Evolutionary conservation across 225 moss, liverwort and hornwort species (phyloP).

Genomic region (Thuidium tamariscinum): DNA sequence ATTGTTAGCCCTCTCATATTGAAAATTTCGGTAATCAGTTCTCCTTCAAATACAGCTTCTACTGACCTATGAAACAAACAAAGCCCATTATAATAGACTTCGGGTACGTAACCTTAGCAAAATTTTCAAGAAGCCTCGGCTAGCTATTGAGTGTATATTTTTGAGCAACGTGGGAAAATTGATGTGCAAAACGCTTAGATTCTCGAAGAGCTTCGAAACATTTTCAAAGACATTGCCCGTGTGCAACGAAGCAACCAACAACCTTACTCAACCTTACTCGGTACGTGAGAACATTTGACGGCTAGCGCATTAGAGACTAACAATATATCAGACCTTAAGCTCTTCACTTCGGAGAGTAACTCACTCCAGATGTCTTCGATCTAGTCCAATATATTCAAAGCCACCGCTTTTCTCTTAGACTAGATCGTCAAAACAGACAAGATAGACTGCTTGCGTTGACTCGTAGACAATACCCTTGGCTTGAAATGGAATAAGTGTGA

Average conservation of each 20-base stretch:
- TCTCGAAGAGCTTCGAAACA: no score
- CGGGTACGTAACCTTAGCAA: neutral
- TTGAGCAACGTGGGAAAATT: neutral
- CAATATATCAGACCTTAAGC: neutral
- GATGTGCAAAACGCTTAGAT: neutral
- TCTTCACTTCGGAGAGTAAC: neutral
- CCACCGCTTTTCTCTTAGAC: neutral
- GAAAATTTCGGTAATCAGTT: neutral
- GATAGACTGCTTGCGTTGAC: conserved; percentile 9
- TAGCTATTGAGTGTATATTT: neutral
- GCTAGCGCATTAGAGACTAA: neutral
- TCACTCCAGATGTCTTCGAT: neutral
- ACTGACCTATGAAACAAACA: neutral
- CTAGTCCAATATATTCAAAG: neutral
- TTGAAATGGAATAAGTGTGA: neutral
- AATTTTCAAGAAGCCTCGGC: neutral
- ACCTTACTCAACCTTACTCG: neutral
- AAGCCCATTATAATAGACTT: neutral
- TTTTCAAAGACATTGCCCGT: neutral
- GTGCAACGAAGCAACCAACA: neutral
- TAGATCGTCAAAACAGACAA: neutral
- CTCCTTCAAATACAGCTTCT: neutral
- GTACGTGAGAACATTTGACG: neutral
- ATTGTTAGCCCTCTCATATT: neutral
- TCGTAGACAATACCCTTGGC: neutral